These are phyloP conservation scores for Huntiella bhutanensis DNA, from an alignment of 2,329 filamentous ascomycete genomes.

Conservation along the genomic window DNA sequence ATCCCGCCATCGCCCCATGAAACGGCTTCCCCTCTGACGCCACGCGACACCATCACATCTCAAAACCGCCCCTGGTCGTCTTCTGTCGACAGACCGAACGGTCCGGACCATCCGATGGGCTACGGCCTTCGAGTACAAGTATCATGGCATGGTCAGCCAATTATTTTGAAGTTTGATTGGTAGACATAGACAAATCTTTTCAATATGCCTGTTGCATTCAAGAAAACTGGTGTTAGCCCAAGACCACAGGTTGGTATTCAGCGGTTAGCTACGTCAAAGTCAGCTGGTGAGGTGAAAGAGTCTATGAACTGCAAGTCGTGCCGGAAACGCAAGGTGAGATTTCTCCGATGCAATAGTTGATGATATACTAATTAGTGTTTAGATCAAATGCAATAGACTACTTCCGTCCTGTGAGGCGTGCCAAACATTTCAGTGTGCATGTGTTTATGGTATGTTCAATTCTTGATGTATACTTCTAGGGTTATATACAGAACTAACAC, in stretches of 20 bases:
- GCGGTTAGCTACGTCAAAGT: slow-evolving; percentile 49
- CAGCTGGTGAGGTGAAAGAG: slow-evolving; percentile 61
- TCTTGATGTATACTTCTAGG: slow-evolving; percentile 5
- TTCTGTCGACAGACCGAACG: no score
- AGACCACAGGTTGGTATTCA: slow-evolving; percentile 68
- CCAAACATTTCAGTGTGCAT: slow-evolving; percentile 73
- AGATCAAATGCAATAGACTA: slow-evolving; percentile 86
- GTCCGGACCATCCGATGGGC: no score
- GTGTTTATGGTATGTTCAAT: slow-evolving; percentile 55
- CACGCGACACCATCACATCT: no score
- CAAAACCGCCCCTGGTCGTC: no score
- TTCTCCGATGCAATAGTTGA: background rate
- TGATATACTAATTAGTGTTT: slow-evolving; percentile 3
- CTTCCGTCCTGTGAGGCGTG: slow-evolving; percentile 76
- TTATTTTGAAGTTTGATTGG: no score
- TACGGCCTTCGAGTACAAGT: no score
- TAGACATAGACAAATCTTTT: no score
- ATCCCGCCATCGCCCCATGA: no score
- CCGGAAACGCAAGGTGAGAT: slow-evolving; percentile 63
- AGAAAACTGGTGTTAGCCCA: slow-evolving; percentile 19
- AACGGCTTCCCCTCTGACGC: no score
- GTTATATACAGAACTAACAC: background rate
- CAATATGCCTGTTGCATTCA: no score
- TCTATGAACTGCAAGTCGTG: slow-evolving; percentile 95
- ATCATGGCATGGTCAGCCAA: no score